Evolutionary conservation across 2,329 filamentous ascomycete genomes (phyloP), one percentile per base, ranked within the genome.

Genomic region (Colletotrichum australisinense): DNA sequence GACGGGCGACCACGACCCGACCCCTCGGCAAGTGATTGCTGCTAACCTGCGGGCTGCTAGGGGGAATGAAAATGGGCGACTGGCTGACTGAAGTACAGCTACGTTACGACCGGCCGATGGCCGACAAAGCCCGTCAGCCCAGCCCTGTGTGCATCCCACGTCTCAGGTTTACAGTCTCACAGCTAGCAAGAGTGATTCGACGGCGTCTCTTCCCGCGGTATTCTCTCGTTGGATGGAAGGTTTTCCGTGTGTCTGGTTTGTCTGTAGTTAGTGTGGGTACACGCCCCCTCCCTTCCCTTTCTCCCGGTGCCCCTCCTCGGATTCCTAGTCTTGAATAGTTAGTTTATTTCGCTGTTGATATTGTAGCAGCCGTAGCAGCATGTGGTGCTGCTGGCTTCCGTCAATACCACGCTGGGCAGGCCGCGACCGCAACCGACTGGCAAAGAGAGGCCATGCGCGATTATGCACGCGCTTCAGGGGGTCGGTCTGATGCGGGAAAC

Each of bases 131-230:
- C 66, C 66, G 52, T 56, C 64, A 66, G 62, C 53, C 67, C 28
- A 59, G 68, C 68, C 68, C 68, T 70, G 63, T 70, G 68, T 46
- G 68, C 55, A 70, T 70, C 68, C 32, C 38, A 55, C 55, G 55
- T 32, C 53, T 64, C 59, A 63, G 28, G 26, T n/a, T 52, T 24
- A 19, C 38, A 12, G 16, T 30, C 56, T 30, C 57, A 22, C 22
- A 30, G 22, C 24, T 58, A 58, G 46, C n/a, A 19, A 57, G 32
- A 57, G 52, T 12, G 46, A 65, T 57, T 38, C 49, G 49, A 28
- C 7, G 62, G 28, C 53, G 22, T 24, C 63, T 59, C 42, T 49
- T 49, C 26, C 42, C 35, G 53, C 38, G n/a, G 19, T 16, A 24
- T 72, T 49, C 60, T 53, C 60, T 63, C 22, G 12, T 63, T 32